These are phyloP conservation scores for Chaetomium sp. DNA, from an alignment of 2,329 filamentous ascomycete genomes.

Conservation along the genomic window DNA sequence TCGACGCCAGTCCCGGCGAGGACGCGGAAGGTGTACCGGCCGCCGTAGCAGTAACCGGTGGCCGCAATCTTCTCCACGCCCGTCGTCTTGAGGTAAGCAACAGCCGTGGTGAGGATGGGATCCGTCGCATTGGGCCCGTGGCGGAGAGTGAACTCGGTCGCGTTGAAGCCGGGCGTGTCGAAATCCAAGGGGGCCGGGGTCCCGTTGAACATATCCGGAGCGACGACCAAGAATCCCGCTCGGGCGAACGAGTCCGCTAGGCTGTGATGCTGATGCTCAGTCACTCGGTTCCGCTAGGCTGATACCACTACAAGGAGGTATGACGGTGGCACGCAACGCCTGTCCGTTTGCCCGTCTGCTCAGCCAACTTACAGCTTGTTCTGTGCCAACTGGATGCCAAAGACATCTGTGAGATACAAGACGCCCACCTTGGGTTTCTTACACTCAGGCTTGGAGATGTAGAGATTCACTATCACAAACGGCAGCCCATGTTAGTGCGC, in stretches of 20 bases:
- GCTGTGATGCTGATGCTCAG: constrained; percentile 2
- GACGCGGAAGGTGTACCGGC: constrained; percentile 18
- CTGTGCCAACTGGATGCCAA: constrained; percentile 10
- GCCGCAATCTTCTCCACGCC: constrained; percentile 13
- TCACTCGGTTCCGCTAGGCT: background rate
- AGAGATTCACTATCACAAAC: constrained; percentile 11
- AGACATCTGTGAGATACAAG: constrained; percentile 16
- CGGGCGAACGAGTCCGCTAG: constrained; percentile 20
- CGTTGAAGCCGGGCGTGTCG: constrained; percentile 16
- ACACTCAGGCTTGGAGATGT: constrained; percentile 10
- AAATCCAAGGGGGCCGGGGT: constrained; percentile 8
- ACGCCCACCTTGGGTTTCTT: constrained; percentile 15
- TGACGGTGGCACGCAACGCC: background rate
- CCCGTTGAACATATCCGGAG: constrained; percentile 17
- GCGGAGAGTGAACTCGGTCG: background rate
- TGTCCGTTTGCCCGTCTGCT: too few species aligned
- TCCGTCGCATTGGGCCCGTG: constrained; percentile 16
- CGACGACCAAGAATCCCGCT: constrained; percentile 15
- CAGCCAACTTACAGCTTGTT: constrained; percentile 14
- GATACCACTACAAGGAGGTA: background rate
- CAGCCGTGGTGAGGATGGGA: constrained; percentile 10
- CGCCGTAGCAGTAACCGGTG: constrained; percentile 19
- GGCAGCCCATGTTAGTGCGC: background rate
- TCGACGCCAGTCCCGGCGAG: constrained; percentile 16
- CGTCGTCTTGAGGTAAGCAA: constrained; percentile 10